phyloP scores from a whole-genome alignment of 495 filamentous ascomycete genomes.

The Zalerion maritima region DNA sequence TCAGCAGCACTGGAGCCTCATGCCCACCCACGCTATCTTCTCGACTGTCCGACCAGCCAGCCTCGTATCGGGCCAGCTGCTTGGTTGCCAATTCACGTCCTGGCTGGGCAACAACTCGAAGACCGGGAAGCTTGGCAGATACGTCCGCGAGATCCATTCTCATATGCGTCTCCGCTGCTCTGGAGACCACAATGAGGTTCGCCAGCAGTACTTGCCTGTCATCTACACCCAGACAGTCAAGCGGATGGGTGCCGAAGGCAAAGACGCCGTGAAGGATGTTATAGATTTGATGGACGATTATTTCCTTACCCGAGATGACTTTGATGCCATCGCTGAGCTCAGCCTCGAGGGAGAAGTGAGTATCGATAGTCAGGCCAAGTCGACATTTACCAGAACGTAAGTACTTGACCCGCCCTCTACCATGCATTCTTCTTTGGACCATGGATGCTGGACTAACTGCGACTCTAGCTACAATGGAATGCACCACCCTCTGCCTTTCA shows the following conservation, averaged over 20 bases:
- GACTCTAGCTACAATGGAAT: constrained; percentile 58
- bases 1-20: constrained; percentile 95
- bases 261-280: constrained; percentile 52
- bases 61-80: constrained; percentile 64
- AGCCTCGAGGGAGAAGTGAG: constrained; percentile 63
- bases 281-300: constrained; percentile 96
- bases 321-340: constrained; percentile 80
- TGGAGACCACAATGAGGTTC: constrained; percentile 86
- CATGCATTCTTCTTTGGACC: constrained; percentile 7
- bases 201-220: constrained; percentile 83
- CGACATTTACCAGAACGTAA: constrained; percentile 71
- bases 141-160: constrained; percentile 85
- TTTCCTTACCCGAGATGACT: constrained; percentile 91
- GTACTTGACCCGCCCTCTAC: constrained; percentile 14
- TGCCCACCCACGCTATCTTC: constrained; percentile 95
- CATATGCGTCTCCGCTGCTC: constrained; percentile 89
- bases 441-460: constrained; percentile 12
- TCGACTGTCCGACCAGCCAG: constrained; percentile 89
- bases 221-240: constrained; percentile 75
- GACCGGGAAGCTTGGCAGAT: constrained; percentile 68
- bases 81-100: constrained; percentile 51
- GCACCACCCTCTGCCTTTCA: constrained; percentile 87
- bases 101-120: constrained; percentile 97
- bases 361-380: constrained; percentile 72
- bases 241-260: constrained; percentile 54